Evolutionary conservation across 257 asterid species (phyloP), one percentile per base, ranked within the genome.

Genomic region (Knoxia roxburghii): DNA sequence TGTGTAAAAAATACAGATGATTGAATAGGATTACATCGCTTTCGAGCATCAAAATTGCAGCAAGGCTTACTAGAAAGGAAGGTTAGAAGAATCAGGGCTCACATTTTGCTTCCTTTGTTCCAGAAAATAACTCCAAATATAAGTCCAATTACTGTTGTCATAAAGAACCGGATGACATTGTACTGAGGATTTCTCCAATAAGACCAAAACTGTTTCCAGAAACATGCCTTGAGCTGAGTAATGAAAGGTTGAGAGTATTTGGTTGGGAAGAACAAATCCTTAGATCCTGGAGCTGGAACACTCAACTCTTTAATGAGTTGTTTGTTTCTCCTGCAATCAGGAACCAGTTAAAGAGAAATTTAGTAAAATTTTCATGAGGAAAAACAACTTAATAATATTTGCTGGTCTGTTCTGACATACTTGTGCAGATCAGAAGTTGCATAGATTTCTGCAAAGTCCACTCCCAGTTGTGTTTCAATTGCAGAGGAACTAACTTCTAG

Each of bases 371-470:
- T 20, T 18, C 17, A 52, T 8, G 6, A 2, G 43, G 35, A 26
- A 60, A 37, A 52, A 6, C 8, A 52, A 3, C 12, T 33, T 21
- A 20, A 5, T 12, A 37, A 12, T 4, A 14, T 21, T 23, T n/a
- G 14, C 48, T 62, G 7, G 15, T 61, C 29, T n/a, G 13, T n/a
- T 5, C 7, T 20, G 24, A 37, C 59, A 50, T 85, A 91, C 98
- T 83, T 70, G 77, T 89, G 85, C 23, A 87, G 83, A 37, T 85
- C 88, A 27, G 98, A 89, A 68, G 74, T 79, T 41, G 83, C 75
- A 61, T 82, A 89, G 35, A 83, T 78, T 54, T 89, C 87, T 29
- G 89, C 92, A 63, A 89, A 91, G 65, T 91, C 89, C 23, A 91
- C 85, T 5, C 80, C 75, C 21, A 89, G 88, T 61, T 81, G 90